Evolutionary conservation across 257 asterid species (phyloP).

Genomic region (Knoxia roxburghii): DNA sequence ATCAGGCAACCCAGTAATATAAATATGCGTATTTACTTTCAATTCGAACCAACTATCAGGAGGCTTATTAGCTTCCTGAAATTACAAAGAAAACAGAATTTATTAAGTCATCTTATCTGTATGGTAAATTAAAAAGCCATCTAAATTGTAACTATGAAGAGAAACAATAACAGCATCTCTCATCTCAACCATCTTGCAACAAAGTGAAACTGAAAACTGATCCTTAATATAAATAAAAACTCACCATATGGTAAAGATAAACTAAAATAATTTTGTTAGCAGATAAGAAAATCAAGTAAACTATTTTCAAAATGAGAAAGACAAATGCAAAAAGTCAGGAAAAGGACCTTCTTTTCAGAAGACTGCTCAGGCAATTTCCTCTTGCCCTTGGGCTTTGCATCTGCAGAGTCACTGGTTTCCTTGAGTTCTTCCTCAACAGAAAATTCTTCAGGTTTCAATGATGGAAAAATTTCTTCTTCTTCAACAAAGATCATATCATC

Average conservation of each 20-base stretch:
- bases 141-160: background rate
- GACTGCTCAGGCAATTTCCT: constrained; percentile 55
- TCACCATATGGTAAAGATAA: background rate
- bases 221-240: background rate
- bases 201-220: background rate
- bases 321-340: background rate
- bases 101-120: background rate
- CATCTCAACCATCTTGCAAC: background rate
- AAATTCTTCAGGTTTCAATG: constrained; percentile 7
- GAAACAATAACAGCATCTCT: background rate
- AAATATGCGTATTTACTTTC: constrained; percentile 96
- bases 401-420: constrained; percentile 33
- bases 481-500: constrained; percentile 79
- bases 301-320: background rate
- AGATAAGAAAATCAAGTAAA: background rate
- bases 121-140: background rate
- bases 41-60: constrained; percentile 96
- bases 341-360: constrained; percentile 66
- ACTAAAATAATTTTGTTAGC: background rate
- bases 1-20: constrained; percentile 89
- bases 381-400: constrained; percentile 48
- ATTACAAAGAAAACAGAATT: constrained; percentile 1
- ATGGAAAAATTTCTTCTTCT: constrained; percentile 49
- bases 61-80: constrained; percentile 90
- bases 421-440: constrained; percentile 34